Percentiles rank a stretch among this genome's conserved stretches.
Evolutionary conservation across 768 basidiomycete genomes (phyloP).

Genomic region (Lactarius pseudohatsudake): DNA sequence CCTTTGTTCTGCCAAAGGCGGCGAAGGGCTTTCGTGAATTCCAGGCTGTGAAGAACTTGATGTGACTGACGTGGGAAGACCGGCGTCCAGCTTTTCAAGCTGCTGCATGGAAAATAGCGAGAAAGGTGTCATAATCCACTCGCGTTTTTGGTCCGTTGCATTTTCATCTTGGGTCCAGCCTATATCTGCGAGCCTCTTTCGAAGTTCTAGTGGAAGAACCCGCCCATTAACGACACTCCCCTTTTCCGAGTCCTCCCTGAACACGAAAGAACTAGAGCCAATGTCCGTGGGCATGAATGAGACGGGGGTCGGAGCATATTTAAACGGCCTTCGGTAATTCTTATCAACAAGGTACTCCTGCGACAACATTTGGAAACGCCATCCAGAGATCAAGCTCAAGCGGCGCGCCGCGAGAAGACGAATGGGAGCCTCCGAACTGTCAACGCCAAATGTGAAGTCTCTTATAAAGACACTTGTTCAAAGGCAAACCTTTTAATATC

Average conservation of each 20-base stretch:
- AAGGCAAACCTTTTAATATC: slow-evolving; percentile 25
- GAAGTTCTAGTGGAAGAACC: slow-evolving; percentile 59
- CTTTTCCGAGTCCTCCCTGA: slow-evolving; percentile 52
- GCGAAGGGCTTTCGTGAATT: slow-evolving; percentile 33
- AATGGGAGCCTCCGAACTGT: slow-evolving; percentile 49
- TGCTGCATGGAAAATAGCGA: slow-evolving; percentile 60
- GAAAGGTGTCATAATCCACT: slow-evolving; percentile 64
- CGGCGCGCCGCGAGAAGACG: slow-evolving; percentile 55
- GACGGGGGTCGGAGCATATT: slow-evolving; percentile 65
- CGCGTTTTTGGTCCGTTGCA: slow-evolving; percentile 52
- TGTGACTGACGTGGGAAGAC: slow-evolving; percentile 32
- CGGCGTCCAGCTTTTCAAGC: slow-evolving; percentile 49
- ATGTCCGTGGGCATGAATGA: slow-evolving; percentile 75
- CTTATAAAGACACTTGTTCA: background rate
- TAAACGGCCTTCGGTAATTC: slow-evolving; percentile 63
- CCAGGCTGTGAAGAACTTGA: slow-evolving; percentile 33
- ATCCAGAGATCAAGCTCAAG: slow-evolving; percentile 56
- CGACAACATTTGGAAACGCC: slow-evolving; percentile 68
- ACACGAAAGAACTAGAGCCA: slow-evolving; percentile 59
- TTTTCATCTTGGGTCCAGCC: slow-evolving; percentile 69
- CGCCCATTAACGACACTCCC: slow-evolving; percentile 45
- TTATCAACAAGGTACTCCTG: slow-evolving; percentile 63
- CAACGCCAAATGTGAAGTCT: slow-evolving; percentile 1
- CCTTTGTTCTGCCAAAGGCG: slow-evolving; percentile 3
- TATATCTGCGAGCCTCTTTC: slow-evolving; percentile 66